Evolutionary conservation across 2,329 filamentous ascomycete species (phyloP), one percentile per base, ranked within the genome.

Genomic region (Emergomyces africanus): DNA sequence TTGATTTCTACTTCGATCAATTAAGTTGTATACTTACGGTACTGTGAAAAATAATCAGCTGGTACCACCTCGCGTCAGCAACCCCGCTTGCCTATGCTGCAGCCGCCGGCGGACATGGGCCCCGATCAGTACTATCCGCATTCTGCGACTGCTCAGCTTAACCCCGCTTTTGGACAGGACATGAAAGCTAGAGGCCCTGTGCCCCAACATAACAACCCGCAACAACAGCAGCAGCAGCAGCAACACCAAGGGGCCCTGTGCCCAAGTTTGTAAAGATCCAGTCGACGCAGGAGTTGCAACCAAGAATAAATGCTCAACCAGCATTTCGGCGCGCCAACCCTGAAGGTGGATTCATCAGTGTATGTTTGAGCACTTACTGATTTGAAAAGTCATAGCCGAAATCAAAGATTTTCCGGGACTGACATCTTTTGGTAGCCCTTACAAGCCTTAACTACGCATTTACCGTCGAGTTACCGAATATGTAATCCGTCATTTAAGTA

Each of bases 401-500:
- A 35, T 2, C 25, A 50, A n/a, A 12, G 28, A 30, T 50, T 18
- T 25, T 50, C 48, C 2, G 15, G 6, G 48, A 50, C 48, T 50
- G 15, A 50, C 28, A 10, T 15, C 5, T 50, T 55, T 44, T 58
- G 58, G 46, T 70, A 95, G 90, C 94, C 94, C 54, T 81, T 99
- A 55, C 92, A 97, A 86, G 92, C 94, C 54, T 81, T 99, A 62
- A 99, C 94, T 1, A 87, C 88, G 46, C 91, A 97, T 68, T 80
- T 99, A 23, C 92, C 94, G 18, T 87, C 91, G 5, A 97, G 94
- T 1, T 99, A 99, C 77, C 88, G 94, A 67, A 97, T 99, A 72
- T 99, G 94, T 79, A 99, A 99, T 71, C 91, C 91, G 2, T 86
- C 83, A 68, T 99, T 99, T 81, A 96, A 99, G 77, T 99, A 99